Percentiles rank a stretch among this genome's conserved stretches.
Evolutionary conservation across 768 basidiomycete species (phyloP).

Genomic region (Steccherinum ochraceum): DNA sequence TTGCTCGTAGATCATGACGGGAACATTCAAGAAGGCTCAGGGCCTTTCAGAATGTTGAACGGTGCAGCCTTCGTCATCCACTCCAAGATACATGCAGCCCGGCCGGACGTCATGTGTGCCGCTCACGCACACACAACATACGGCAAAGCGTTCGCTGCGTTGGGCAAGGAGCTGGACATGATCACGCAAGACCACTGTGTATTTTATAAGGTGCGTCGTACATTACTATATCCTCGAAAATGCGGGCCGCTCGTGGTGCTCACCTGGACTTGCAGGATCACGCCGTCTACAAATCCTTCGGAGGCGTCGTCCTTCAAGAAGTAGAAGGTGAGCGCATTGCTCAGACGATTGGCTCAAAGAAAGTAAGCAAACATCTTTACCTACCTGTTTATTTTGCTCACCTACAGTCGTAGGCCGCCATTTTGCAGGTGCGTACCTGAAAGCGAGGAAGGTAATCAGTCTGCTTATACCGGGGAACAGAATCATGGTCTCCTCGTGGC

Average conservation of each 20-base stretch:
- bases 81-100: conserved; percentile 25
- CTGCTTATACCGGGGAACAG: conserved; percentile 1
- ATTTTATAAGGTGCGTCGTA: conserved; percentile 22
- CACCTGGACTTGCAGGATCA: no score
- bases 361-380: conserved; percentile 9
- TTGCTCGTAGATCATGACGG: no score
- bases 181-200: conserved; percentile 28
- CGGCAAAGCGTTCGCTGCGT: conserved; percentile 31
- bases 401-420: conserved; percentile 12
- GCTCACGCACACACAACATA: conserved; percentile 28
- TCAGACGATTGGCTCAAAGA: conserved; percentile 17
- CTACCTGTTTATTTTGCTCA: neutral
- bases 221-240: neutral
- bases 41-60: conserved; percentile 28
- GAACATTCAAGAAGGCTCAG: no score
- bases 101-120: conserved; percentile 30
- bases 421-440: conserved; percentile 13
- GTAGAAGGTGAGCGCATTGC: conserved; percentile 29
- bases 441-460: neutral
- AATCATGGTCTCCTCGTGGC: conserved; percentile 24
- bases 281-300: conserved; percentile 23
- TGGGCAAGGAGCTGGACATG: conserved; percentile 25
- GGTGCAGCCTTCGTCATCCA: conserved; percentile 33
- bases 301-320: conserved; percentile 28
- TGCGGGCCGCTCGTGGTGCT: neutral